These are phyloP conservation scores for Coniella lustricola DNA, from an alignment of 2,329 filamentous ascomycete species.

Conservation along the genomic window DNA sequence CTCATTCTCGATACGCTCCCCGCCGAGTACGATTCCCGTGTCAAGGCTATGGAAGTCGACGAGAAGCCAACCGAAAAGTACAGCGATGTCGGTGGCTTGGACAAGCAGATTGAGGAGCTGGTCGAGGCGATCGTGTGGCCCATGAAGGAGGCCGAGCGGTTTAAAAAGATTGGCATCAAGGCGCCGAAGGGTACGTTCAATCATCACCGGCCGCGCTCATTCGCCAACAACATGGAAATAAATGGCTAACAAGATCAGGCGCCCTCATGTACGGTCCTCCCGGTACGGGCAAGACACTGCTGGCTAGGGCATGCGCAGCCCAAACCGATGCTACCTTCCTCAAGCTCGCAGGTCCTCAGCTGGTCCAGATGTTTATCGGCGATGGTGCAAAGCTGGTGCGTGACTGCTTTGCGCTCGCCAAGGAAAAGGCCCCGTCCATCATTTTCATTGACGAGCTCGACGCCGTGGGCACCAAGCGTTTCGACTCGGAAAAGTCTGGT, in stretches of 20 bases:
- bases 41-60: constrained; percentile 99
- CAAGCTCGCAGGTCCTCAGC: constrained; percentile 93
- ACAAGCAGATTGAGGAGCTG: constrained; percentile 98
- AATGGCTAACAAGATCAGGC: constrained; percentile 43
- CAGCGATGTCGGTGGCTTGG: constrained; percentile 90
- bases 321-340: constrained; percentile 98
- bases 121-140: constrained; percentile 99
- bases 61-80: constrained; percentile 99
- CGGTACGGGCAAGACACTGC: constrained; percentile 82
- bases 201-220: not conserved
- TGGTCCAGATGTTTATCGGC: constrained; percentile 99
- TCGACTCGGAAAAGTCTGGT: constrained; percentile 96
- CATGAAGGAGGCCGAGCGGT: constrained; percentile 98
- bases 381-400: constrained; percentile 96
- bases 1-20: constrained; percentile 93
- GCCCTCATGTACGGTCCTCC: constrained; percentile 96
- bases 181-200: constrained; percentile 77
- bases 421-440: constrained; percentile 97
- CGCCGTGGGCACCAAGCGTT: constrained; percentile 96
- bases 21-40: constrained; percentile 95
- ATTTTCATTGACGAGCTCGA: constrained; percentile 99
- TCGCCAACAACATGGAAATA: constrained; percentile 5
- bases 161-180: constrained; percentile 99
- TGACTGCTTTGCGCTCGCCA: constrained; percentile 94
- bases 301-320: constrained; percentile 91